Conservation (phyloP, 192 early-diverging fungal species). For the Backusella circina region DNA sequence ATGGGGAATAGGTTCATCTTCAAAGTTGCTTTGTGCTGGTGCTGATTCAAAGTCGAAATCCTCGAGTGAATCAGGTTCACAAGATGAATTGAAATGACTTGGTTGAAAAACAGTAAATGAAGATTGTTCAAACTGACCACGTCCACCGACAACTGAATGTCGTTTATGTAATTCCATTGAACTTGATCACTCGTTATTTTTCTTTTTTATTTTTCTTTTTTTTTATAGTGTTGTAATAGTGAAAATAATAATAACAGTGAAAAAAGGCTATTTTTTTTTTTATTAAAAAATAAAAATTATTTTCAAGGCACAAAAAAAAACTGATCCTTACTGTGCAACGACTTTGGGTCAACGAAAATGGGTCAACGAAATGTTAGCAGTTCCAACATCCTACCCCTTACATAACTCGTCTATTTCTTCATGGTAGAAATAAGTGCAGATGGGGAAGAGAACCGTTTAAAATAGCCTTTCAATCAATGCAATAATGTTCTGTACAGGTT, state of each 20-base stretch:
- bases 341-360: no score
- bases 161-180: constrained; percentile 13
- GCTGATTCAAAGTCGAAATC: constrained; percentile 7
- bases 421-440: no score
- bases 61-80: constrained; percentile 17
- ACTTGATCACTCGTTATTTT: not conserved
- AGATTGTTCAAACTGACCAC: not conserved
- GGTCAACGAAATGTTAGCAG: no score
- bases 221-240: not conserved
- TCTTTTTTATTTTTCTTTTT: not conserved
- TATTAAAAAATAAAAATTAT: not conserved
- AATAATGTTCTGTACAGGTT: no score
- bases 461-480: no score
- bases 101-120: constrained; percentile 2
- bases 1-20: constrained; percentile 15
- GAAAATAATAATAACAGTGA: not conserved
- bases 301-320: not conserved
- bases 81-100: constrained; percentile 6
- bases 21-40: not conserved
- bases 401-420: no score
- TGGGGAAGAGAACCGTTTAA: no score
- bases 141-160: not conserved
- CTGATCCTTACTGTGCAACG: no score
- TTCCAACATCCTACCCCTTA: no score
- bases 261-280: not conserved